Evolutionary conservation across 768 basidiomycete genomes (phyloP).

Genomic region (Butyriboletus loyo): DNA sequence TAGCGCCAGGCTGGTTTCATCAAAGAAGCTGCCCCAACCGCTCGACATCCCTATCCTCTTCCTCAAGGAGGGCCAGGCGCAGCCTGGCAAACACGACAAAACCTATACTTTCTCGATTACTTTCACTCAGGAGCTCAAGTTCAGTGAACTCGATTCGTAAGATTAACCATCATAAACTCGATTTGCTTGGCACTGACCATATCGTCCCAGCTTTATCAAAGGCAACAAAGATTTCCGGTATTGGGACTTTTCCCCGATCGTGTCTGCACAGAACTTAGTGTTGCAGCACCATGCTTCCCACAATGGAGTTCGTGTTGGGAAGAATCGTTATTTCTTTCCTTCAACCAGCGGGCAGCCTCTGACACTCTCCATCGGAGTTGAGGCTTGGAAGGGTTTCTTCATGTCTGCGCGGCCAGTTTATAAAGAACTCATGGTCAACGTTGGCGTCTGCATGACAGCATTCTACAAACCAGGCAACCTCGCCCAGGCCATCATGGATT

Average conservation of each 20-base stretch:
- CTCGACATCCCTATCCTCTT: constrained; percentile 34
- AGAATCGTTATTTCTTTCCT: constrained; percentile 52
- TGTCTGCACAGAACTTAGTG: constrained; percentile 47
- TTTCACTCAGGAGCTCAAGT: constrained; percentile 29
- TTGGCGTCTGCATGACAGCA: constrained; percentile 52
- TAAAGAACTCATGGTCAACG: constrained; percentile 51
- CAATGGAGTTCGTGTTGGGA: constrained; percentile 46
- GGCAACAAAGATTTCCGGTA: constrained; percentile 36
- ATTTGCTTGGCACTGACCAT: not conserved
- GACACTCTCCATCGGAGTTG: constrained; percentile 37
- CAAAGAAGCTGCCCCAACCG: constrained; percentile 36
- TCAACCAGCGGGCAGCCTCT: constrained; percentile 20
- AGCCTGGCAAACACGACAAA: constrained; percentile 30
- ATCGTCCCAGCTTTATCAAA: constrained; percentile 34
- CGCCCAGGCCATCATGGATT: constrained; percentile 53
- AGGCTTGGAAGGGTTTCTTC: constrained; percentile 49
- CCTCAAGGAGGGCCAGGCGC: constrained; percentile 39
- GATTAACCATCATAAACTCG: constrained; percentile 4
- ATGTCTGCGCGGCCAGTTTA: constrained; percentile 48
- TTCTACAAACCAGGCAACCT: constrained; percentile 62
- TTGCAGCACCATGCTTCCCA: constrained; percentile 42
- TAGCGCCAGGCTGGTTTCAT: constrained; percentile 41
- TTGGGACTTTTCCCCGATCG: constrained; percentile 41
- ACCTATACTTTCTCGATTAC: constrained; percentile 39
- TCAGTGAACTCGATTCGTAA: constrained; percentile 32